phyloP scores from a whole-genome alignment of 768 basidiomycete genomes.

The Mycena capillaripes region DNA sequence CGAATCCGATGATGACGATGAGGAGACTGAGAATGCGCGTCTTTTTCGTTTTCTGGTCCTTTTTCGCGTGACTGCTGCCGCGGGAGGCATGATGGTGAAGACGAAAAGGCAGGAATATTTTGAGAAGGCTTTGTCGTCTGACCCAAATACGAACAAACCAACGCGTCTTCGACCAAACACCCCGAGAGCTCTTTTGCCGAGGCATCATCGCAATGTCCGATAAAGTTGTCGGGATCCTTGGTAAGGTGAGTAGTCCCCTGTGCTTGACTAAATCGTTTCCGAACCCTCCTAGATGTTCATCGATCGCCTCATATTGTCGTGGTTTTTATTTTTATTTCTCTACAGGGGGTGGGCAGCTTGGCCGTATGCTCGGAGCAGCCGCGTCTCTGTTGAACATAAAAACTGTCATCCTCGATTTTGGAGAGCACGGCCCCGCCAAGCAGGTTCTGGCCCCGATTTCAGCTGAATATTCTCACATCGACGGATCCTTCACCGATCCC shows the following conservation, averaged over 20 bases:
- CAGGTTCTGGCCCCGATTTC: slow-evolving; percentile 77
- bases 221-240: slow-evolving; percentile 65
- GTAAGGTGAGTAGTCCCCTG: slow-evolving; percentile 53
- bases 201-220: slow-evolving; percentile 52
- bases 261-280: neutral
- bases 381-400: slow-evolving; percentile 91
- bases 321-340: neutral
- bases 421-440: slow-evolving; percentile 88
- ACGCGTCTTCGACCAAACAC: neutral
- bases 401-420: slow-evolving; percentile 88
- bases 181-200: slow-evolving; percentile 9
- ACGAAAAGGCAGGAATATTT: neutral
- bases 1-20: slow-evolving; percentile 34
- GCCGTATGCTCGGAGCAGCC: slow-evolving; percentile 94
- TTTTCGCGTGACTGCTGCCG: slow-evolving; percentile 54
- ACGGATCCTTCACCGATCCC: slow-evolving; percentile 91
- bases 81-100: slow-evolving; percentile 45
- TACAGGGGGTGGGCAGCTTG: slow-evolving; percentile 95
- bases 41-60: slow-evolving; percentile 68
- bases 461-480: slow-evolving; percentile 73
- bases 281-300: slow-evolving; percentile 10
- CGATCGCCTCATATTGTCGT: slow-evolving; percentile 5
- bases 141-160: neutral
- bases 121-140: neutral
- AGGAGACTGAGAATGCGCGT: slow-evolving; percentile 60